Evolutionary conservation across 352 stramenopile species (phyloP).

Genomic region (Phytophthora hybrid): DNA sequence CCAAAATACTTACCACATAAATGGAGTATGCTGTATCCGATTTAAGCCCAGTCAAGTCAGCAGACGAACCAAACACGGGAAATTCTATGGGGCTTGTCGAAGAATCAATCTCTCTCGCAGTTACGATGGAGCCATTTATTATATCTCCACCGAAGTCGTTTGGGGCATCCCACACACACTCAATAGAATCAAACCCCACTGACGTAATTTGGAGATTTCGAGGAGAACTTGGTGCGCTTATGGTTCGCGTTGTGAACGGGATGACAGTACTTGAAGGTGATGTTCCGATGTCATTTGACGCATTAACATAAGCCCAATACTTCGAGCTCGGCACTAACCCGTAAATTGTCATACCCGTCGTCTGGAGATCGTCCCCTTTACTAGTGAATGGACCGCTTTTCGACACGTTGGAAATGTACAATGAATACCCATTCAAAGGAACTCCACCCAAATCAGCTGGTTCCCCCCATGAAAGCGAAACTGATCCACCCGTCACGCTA

Average conservation of each 20-base stretch:
- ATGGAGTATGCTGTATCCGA: constrained; percentile 48
- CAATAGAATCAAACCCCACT: constrained; percentile 41
- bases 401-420: constrained; percentile 36
- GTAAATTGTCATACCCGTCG: constrained; percentile 33
- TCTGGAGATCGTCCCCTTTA: constrained; percentile 34
- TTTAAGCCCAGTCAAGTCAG: constrained; percentile 14
- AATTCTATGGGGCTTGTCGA: background rate
- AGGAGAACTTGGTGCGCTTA: constrained; percentile 44
- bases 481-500: constrained; percentile 43
- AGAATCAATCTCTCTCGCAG: constrained; percentile 21
- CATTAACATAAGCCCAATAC: constrained; percentile 57
- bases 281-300: constrained; percentile 46
- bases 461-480: constrained; percentile 48
- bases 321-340: constrained; percentile 34
- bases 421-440: constrained; percentile 44
- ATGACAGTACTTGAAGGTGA: constrained; percentile 38
- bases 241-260: constrained; percentile 29
- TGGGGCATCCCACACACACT: constrained; percentile 46
- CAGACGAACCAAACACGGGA: background rate
- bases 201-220: constrained; percentile 38
- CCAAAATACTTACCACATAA: constrained; percentile 44
- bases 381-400: constrained; percentile 30
- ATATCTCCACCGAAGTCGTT: constrained; percentile 48
- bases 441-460: constrained; percentile 58
- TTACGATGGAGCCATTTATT: constrained; percentile 46